A percentile compares a stretch with the other conserved stretches of the same genome.
phyloP scores from a whole-genome alignment of 441 rosid genomes.

The Daphne laureola region DNA sequence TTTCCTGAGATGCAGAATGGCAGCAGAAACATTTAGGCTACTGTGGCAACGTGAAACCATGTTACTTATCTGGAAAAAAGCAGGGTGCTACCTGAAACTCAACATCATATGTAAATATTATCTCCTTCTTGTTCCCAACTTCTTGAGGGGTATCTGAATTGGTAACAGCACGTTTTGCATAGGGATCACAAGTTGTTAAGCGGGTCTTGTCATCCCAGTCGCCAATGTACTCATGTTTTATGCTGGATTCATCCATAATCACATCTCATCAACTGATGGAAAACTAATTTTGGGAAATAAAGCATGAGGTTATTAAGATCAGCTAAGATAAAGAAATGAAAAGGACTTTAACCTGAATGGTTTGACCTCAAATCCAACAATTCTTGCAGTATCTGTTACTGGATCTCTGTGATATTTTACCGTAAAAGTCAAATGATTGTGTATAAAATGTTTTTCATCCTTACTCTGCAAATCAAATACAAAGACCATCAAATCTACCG shows the following conservation, averaged over 20 bases:
- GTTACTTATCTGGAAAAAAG: neutral
- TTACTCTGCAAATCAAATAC: conserved; percentile 9
- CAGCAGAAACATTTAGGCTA: neutral
- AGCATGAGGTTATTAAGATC: neutral
- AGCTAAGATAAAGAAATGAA: neutral
- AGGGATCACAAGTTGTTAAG: conserved; percentile 84
- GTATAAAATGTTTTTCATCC: conserved; percentile 21
- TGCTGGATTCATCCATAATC: conserved; percentile 30
- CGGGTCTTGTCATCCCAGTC: conserved; percentile 68
- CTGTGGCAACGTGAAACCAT: neutral
- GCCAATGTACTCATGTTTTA: conserved; percentile 76
- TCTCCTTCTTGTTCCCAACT: conserved; percentile 64
- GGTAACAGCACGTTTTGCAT: conserved; percentile 67
- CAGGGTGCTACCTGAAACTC: conserved; percentile 52
- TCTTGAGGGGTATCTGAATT: conserved; percentile 81
- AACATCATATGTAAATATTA: conserved; percentile 88
- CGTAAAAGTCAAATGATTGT: conserved; percentile 20
- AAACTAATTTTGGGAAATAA: neutral
- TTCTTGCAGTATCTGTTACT: conserved; percentile 16
- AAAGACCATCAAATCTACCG: conserved; percentile 5
- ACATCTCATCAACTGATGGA: conserved; percentile 5
- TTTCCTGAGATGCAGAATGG: conserved; percentile 38
- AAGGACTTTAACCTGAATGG: conserved; percentile 18
- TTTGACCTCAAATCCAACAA: conserved; percentile 23
- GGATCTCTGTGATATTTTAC: conserved; percentile 17